Base-by-base conservation (phyloP, 164 flowering plant genomes). In the Cinnamomum micranthum region DNA sequence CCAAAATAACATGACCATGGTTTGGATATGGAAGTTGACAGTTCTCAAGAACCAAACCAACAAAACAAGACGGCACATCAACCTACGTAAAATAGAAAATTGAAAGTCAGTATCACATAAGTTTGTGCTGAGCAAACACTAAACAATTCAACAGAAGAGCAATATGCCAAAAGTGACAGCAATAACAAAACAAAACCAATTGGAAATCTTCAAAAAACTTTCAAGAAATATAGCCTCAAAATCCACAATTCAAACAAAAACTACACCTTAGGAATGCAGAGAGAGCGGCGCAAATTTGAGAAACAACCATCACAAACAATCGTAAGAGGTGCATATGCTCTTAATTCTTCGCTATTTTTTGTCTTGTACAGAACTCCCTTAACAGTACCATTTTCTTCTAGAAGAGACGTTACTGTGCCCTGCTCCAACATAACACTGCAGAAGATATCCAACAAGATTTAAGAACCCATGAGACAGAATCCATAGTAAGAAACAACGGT, bases 301-400 rank as follows among this genome's bases (percentile, higher is more conserved):
- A 91, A 92, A 74, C 98, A 94, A 50, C 97, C 98, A 85, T 94
- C 98, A 73, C 98, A 94, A 15, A 94, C 95, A 75, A 94, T 81
- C 17, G 98, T 94, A 41, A 94, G 83, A 75, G 98, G 95, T 63
- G 97, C 97, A 82, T 81, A 84, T 50, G 95, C 87, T 65, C 77
- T 81, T 58, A 83, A 35, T 78, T 86, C 95, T 73, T 89, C 81
- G 24, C 97, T 97, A 77, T 75, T 71, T 76, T 88, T 91, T 9
- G 82, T 84, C 82, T 90, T 94, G 85, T 88, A 92, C 27, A 77
- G 84, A 55, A 93, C 92, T 17, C 98, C 98, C 83, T 77, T 90
- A 24, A 93, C 82, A 33, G 88, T 84, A 50, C 95, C 98, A 9
- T 88, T 84, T 76, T 92, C 97, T 77, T 93, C 98, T 65, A 90